phyloP scores from a whole-genome alignment of 1,284 basidiomycete genomes.

The Cerioporus squamosus region DNA sequence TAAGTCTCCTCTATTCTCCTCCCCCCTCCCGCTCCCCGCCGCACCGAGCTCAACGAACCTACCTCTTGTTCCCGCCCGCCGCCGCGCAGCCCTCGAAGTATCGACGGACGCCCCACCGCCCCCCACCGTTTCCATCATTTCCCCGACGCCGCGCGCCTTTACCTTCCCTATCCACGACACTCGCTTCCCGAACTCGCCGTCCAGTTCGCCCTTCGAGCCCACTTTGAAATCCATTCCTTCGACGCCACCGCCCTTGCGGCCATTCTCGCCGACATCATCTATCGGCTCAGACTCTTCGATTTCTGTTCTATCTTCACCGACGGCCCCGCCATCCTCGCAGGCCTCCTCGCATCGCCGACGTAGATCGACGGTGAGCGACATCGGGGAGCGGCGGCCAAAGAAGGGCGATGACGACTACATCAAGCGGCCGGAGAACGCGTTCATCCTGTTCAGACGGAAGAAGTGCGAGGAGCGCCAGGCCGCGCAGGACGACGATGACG shows the following conservation, averaged over 20 bases:
- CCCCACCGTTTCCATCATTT: constrained; percentile 68
- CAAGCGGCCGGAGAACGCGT: constrained; percentile 81
- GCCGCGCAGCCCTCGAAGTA: constrained; percentile 68
- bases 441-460: constrained; percentile 78
- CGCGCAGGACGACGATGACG: constrained; percentile 42
- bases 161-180: constrained; percentile 69
- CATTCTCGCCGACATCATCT: constrained; percentile 49
- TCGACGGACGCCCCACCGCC: constrained; percentile 61
- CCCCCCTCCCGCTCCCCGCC: constrained; percentile 10
- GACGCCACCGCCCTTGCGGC: constrained; percentile 44
- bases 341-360: constrained; percentile 57
- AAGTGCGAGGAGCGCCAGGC: constrained; percentile 73
- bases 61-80: constrained; percentile 27
- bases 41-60: constrained; percentile 6
- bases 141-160: constrained; percentile 78
- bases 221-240: constrained; percentile 59
- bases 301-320: constrained; percentile 36
- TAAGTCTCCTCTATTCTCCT: constrained; percentile 41
- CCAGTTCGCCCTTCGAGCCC: constrained; percentile 70
- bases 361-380: constrained; percentile 60
- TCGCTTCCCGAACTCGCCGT: constrained; percentile 64
- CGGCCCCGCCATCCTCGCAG: constrained; percentile 37
- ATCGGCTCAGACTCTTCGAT: constrained; percentile 48
- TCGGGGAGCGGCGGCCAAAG: constrained; percentile 72
- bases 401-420: constrained; percentile 82